Evolutionary conservation across 305 asterid species (phyloP).

Genomic region (Stenogyne calaminthoides): DNA sequence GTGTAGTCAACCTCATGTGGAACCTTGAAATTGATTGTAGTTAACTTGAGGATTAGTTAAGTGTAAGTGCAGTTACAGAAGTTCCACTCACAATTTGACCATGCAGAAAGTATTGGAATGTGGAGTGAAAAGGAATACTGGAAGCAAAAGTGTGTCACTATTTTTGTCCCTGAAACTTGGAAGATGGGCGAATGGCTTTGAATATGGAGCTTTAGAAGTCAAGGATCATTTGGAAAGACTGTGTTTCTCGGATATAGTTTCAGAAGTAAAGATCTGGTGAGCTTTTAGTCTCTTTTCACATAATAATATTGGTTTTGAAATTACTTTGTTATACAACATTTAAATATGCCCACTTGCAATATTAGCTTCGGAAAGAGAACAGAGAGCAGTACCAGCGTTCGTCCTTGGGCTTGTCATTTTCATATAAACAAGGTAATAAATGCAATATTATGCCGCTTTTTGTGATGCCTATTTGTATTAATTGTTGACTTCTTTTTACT

Average conservation of each 20-base stretch:
- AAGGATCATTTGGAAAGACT: slow-evolving; percentile 78
- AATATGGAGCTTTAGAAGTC: slow-evolving; percentile 87
- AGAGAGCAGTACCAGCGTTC: slow-evolving; percentile 31
- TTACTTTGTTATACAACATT: slow-evolving; percentile 27
- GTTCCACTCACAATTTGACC: slow-evolving; percentile 30
- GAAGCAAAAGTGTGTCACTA: slow-evolving; percentile 70
- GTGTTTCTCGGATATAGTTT: slow-evolving; percentile 64
- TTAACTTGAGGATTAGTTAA: neutral
- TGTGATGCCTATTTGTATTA: slow-evolving; percentile 12
- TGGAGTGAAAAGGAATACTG: slow-evolving; percentile 72
- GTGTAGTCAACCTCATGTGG: neutral
- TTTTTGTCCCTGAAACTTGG: slow-evolving; percentile 67
- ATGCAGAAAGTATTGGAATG: slow-evolving; percentile 77
- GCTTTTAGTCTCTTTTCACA: slow-evolving; percentile 25
- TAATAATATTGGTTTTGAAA: slow-evolving; percentile 21
- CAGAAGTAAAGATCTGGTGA: slow-evolving; percentile 69
- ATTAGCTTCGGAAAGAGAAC: slow-evolving; percentile 53
- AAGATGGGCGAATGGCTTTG: slow-evolving; percentile 64
- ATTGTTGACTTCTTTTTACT: slow-evolving; percentile 23
- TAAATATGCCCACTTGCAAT: slow-evolving; percentile 20
- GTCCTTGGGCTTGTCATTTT: slow-evolving; percentile 83
- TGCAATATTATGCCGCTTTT: slow-evolving; percentile 15
- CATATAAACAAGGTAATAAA: slow-evolving; percentile 73
- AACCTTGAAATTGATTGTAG: slow-evolving; percentile 6
- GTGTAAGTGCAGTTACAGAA: slow-evolving; percentile 4